Conservation (phyloP, 345 rosid genomes). For the thale cress (Arabidopsis thaliana) region DNA sequence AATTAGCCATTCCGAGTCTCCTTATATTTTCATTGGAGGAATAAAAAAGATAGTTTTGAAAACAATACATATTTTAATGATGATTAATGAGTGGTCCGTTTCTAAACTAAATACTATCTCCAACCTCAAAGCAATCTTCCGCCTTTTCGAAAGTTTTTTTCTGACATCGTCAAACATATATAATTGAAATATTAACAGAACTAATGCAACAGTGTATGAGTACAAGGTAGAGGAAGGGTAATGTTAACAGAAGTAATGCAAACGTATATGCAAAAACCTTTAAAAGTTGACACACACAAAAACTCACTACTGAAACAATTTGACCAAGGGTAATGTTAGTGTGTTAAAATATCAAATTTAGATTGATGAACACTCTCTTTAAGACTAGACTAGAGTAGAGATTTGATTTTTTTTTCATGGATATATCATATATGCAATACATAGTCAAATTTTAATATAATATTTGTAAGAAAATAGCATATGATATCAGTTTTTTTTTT, state of each 20-base stretch:
- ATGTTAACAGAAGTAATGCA: not conserved
- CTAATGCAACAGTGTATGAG: not conserved
- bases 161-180: conserved; percentile 10
- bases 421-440: no score
- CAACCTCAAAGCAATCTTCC: conserved; percentile 24
- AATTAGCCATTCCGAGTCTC: not conserved
- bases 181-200: not conserved
- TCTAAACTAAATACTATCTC: not conserved
- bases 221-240: not conserved
- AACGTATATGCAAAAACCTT: not conserved
- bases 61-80: conserved; percentile 21
- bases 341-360: no score
- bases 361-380: no score
- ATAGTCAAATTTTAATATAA: no score
- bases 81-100: conserved; percentile 36
- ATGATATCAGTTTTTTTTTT: no score
- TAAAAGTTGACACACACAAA: not conserved
- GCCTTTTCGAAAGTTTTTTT: conserved; percentile 14
- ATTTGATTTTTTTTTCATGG: no score
- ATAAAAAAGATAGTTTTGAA: conserved; percentile 14
- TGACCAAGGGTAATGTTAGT: no score
- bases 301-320: no score
- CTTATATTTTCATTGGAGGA: conserved; percentile 5
- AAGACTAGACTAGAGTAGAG: no score
- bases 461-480: no score